These are phyloP conservation scores for Ascochyta koolunga DNA, from an alignment of 2,329 filamentous ascomycete species.

Conservation along the genomic window DNA sequence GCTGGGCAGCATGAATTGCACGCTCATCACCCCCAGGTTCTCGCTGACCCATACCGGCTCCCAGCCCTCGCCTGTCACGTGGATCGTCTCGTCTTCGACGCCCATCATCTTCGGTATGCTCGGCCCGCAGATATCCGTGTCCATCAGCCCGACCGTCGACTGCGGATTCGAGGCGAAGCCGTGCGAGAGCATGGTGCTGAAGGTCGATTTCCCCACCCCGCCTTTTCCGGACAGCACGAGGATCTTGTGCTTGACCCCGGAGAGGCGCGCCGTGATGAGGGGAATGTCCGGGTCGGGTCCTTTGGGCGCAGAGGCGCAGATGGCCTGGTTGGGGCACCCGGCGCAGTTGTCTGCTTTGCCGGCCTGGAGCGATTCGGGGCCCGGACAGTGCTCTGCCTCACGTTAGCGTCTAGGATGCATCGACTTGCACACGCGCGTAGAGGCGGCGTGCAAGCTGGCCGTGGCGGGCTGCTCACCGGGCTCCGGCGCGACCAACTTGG, in stretches of 20 bases:
- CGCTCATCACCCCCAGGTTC: slow-evolving; percentile 93
- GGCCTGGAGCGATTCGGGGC: slow-evolving; percentile 76
- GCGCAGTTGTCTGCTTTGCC: slow-evolving; percentile 80
- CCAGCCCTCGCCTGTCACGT: slow-evolving; percentile 88
- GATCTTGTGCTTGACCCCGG: slow-evolving; percentile 86
- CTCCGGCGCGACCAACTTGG: slow-evolving; percentile 89
- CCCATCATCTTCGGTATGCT: slow-evolving; percentile 99
- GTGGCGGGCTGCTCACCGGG: slow-evolving; percentile 60
- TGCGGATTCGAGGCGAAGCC: slow-evolving; percentile 84
- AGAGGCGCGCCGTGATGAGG: slow-evolving; percentile 81
- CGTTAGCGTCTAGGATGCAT: slow-evolving; percentile 43
- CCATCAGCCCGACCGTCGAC: slow-evolving; percentile 89
- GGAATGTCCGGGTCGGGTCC: slow-evolving; percentile 94
- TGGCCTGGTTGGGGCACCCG: slow-evolving; percentile 92
- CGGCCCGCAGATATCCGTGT: slow-evolving; percentile 96
- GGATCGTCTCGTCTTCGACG: slow-evolving; percentile 90
- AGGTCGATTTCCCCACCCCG: slow-evolving; percentile 95
- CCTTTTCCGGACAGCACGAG: slow-evolving; percentile 93
- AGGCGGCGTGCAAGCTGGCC: too few relatives aligned
- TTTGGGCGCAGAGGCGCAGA: slow-evolving; percentile 93
- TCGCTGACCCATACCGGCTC: slow-evolving; percentile 94
- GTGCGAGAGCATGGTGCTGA: slow-evolving; percentile 85
- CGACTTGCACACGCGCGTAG: too few relatives aligned
- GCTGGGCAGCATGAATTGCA: slow-evolving; percentile 97
- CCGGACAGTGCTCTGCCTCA: slow-evolving; percentile 81